Percentiles rank a stretch among this genome's conserved stretches.
These are phyloP conservation scores for Irpex rosettiformis DNA, from an alignment of 1,284 basidiomycete species.

Conservation along the genomic window DNA sequence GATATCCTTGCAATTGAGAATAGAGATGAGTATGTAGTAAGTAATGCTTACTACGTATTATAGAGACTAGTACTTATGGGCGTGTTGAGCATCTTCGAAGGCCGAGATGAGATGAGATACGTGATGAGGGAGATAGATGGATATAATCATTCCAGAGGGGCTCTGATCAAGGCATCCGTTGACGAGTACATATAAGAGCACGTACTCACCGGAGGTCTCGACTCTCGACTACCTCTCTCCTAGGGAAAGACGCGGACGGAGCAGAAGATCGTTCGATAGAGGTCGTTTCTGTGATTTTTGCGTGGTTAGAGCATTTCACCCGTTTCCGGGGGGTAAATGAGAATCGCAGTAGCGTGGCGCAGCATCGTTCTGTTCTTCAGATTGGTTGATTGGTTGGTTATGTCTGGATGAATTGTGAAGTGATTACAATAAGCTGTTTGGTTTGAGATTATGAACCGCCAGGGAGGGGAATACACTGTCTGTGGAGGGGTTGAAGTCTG, in stretches of 20 bases:
- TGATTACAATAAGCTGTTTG: conserved; percentile 9
- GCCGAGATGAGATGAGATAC: not conserved
- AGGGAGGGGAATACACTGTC: conserved; percentile 28
- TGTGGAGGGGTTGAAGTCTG: conserved; percentile 10
- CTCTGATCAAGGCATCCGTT: too few species aligned
- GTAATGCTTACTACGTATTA: too few species aligned
- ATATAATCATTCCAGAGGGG: too few species aligned
- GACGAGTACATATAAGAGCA: not conserved
- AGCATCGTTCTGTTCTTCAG: not conserved
- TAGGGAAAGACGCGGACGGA: too few species aligned
- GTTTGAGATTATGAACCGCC: conserved; percentile 31
- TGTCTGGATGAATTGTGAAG: not conserved
- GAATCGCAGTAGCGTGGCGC: too few species aligned
- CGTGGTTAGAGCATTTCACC: too few species aligned
- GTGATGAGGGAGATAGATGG: too few species aligned
- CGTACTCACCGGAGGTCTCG: too few species aligned
- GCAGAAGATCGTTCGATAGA: not conserved
- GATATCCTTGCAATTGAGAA: too few species aligned
- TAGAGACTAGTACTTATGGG: not conserved
- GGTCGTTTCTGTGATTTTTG: not conserved
- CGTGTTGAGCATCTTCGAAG: not conserved
- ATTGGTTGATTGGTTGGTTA: not conserved
- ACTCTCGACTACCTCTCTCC: too few species aligned
- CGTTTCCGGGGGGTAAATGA: too few species aligned
- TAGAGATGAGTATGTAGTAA: too few species aligned